Evolutionary conservation across 805 yeast species (phyloP), one percentile per base, ranked within the genome.

Genomic region (Saccharomyces eubayanus): DNA sequence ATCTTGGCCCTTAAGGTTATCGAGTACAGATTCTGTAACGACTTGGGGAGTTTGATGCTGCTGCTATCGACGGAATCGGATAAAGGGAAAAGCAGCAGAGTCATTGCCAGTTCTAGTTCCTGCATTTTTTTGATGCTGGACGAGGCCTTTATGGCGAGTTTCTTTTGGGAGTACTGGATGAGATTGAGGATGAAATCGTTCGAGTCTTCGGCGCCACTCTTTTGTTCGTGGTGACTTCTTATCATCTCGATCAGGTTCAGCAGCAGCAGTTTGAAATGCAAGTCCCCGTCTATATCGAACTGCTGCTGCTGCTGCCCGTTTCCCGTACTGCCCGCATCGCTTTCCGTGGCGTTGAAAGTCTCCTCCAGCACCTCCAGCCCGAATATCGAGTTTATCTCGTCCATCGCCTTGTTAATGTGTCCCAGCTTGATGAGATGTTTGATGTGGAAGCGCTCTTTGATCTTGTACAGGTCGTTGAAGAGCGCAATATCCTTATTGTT

Each of bases 81-180:
- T 21, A 65, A 64, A 1, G 81, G 77, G 57, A 77, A 78, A 41
- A 82, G 81, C 40, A 90, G 71, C 55, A 90, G 73, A 24, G 96
- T 89, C 94, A 90, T 87, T 2, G 95, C 83, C 47, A 84, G 73
- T 65, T 91, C 96, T 56, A 90, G 71, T 58, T 88, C 92, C 52
- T 80, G 79, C 69, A 89, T 75, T 55, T 85, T 81, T 53, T 74
- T 74, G 57, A 73, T 73, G 48, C 83, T 83, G 50, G 78, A 76
- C 2, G 85, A 75, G 0, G 84, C 85, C 55, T 84, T 81, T 57
- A 75, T 74, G 5, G 88, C 80, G 57, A 87, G 67, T 62, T 83
- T 83, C 21, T 77, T 79, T 55, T 83, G 76, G 8, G 87, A 84
- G 68, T 85, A 85, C 8, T 71, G 64, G 21, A 86, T 75, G 2